These are phyloP conservation scores for Ocimum tenuiflorum DNA, from an alignment of 257 asterid species.

Conservation along the genomic window DNA sequence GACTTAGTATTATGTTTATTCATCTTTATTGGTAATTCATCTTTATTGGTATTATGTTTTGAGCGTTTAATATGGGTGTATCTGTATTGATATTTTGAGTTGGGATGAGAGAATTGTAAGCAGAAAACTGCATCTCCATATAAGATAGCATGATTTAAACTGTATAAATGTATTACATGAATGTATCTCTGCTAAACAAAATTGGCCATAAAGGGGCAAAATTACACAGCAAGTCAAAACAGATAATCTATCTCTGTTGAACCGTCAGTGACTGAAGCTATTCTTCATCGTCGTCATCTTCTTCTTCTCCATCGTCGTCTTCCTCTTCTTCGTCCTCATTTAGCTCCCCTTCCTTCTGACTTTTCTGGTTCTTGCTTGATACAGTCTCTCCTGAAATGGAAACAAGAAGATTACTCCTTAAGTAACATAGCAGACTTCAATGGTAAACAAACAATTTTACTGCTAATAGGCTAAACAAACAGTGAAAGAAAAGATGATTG, in stretches of 20 bases:
- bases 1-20: no score
- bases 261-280: not conserved
- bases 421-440: no score
- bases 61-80: no score
- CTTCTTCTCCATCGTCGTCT: slow-evolving; percentile 11
- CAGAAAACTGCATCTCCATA: not conserved
- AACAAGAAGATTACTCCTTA: no score
- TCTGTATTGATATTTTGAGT: no score
- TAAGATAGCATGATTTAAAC: not conserved
- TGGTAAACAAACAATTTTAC: no score
- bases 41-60: no score
- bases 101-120: not conserved
- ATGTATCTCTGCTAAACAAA: not conserved
- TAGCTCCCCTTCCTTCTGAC: slow-evolving; percentile 5
- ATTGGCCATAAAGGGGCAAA: not conserved
- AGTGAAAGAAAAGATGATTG: not conserved
- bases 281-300: slow-evolving; percentile 20
- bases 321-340: not conserved
- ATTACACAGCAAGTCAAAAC: slow-evolving; percentile 8
- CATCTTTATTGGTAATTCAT: no score
- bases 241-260: no score
- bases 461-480: no score
- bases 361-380: slow-evolving; percentile 25
- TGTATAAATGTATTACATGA: not conserved
- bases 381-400: slow-evolving; percentile 24